Conservation (phyloP, 345 rosid species). For the Noccaea bulbosa region DNA sequence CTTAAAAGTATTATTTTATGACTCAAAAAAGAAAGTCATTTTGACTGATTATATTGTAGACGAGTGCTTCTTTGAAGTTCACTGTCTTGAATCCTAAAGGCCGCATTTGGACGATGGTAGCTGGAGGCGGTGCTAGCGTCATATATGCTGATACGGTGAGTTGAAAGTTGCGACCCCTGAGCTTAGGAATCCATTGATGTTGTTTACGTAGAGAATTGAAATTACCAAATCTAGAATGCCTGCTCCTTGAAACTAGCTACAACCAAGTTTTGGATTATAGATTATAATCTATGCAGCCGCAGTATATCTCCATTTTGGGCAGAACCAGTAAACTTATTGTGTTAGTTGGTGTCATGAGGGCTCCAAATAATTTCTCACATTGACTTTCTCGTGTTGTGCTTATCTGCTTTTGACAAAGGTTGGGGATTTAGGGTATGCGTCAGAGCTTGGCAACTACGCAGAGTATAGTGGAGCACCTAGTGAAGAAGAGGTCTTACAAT, state of each 20-base stretch:
- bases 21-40: background rate
- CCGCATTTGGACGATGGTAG: conserved; percentile 99
- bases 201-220: background rate
- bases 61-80: conserved; percentile 95
- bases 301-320: background rate
- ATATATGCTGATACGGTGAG: conserved; percentile 96
- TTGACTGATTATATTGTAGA: conserved; percentile 53
- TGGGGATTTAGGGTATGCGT: conserved; percentile 97
- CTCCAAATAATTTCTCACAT: conserved; percentile 7
- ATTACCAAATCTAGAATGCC: background rate
- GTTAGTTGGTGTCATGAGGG: background rate
- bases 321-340: background rate
- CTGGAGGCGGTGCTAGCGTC: conserved; percentile 99
- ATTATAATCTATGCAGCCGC: background rate
- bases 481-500: conserved; percentile 94
- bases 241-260: background rate
- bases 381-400: background rate
- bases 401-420: conserved; percentile 63
- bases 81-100: conserved; percentile 95
- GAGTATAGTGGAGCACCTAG: conserved; percentile 99
- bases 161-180: background rate
- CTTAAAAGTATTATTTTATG: background rate
- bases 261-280: background rate
- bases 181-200: background rate
- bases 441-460: conserved; percentile 95